Conservation (phyloP, 805 yeast genomes). For the Candida pseudofarinosa region DNA sequence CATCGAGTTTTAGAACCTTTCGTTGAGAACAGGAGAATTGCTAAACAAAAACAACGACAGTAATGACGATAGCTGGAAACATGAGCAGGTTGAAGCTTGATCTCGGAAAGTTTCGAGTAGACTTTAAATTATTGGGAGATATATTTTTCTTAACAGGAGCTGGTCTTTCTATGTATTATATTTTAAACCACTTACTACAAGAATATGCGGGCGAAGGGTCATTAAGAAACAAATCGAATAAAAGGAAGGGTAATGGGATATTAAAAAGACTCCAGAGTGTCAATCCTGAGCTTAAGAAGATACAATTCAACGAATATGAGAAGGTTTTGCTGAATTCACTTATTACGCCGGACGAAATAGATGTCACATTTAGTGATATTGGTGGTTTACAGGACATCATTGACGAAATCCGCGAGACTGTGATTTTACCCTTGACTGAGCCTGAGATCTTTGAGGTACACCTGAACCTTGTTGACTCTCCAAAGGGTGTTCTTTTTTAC, state of each 20-base stretch:
- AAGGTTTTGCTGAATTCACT: constrained; percentile 70
- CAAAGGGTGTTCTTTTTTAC: constrained; percentile 86
- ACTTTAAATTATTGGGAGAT: constrained; percentile 40
- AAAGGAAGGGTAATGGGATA: constrained; percentile 54
- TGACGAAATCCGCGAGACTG: constrained; percentile 83
- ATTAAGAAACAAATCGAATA: constrained; percentile 50
- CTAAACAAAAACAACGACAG: neutral
- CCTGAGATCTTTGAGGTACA: constrained; percentile 74
- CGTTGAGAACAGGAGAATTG: neutral
- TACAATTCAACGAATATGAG: constrained; percentile 70
- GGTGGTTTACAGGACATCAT: constrained; percentile 86
- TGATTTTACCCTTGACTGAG: constrained; percentile 72
- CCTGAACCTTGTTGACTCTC: constrained; percentile 72
- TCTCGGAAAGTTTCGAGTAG: constrained; percentile 34
- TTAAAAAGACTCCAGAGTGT: constrained; percentile 34
- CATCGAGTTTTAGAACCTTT: neutral
- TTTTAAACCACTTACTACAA: constrained; percentile 41
- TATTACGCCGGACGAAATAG: constrained; percentile 79
- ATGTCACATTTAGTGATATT: constrained; percentile 71
- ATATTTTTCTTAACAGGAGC: constrained; percentile 49
- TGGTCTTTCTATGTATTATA: constrained; percentile 65
- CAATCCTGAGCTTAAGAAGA: constrained; percentile 54
- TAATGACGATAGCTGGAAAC: neutral
- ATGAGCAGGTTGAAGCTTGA: constrained; percentile 35
- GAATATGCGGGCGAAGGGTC: constrained; percentile 29